Percentiles rank a stretch among this genome's conserved stretches.
phyloP scores from a whole-genome alignment of 345 rosid genomes.

The Carallia pectinifolia region DNA sequence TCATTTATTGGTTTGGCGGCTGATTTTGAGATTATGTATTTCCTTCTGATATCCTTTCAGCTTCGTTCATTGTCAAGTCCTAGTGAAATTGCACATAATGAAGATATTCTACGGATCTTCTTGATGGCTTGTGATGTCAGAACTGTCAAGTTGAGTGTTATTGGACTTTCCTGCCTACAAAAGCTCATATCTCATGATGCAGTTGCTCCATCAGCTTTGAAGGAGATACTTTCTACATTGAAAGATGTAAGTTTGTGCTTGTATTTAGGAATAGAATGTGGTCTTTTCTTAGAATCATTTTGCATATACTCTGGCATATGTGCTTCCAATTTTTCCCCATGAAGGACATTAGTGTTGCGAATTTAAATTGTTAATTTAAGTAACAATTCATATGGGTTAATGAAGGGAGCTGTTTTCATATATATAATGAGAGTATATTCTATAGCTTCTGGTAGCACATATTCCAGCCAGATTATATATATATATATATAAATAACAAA shows the following conservation, averaged over 20 bases:
- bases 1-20: no score
- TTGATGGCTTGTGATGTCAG: conserved; percentile 91
- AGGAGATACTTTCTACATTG: conserved; percentile 73
- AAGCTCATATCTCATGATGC: conserved; percentile 97
- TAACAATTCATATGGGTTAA: no score
- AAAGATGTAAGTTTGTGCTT: conserved; percentile 65
- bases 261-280: neutral
- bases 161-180: conserved; percentile 92
- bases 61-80: conserved; percentile 82
- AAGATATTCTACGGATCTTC: conserved; percentile 82
- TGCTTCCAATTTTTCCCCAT: neutral
- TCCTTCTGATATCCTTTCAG: conserved; percentile 36
- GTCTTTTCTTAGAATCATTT: neutral
- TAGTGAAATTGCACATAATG: conserved; percentile 75
- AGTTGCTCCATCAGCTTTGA: conserved; percentile 76
- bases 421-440: no score
- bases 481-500: no score
- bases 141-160: conserved; percentile 79
- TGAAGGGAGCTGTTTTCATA: no score
- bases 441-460: no score
- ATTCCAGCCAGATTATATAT: no score
- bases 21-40: neutral
- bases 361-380: neutral
- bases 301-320: neutral
- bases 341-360: neutral